Base-by-base conservation (phyloP, 257 asterid genomes). In the Ajuga chamaepitys region DNA sequence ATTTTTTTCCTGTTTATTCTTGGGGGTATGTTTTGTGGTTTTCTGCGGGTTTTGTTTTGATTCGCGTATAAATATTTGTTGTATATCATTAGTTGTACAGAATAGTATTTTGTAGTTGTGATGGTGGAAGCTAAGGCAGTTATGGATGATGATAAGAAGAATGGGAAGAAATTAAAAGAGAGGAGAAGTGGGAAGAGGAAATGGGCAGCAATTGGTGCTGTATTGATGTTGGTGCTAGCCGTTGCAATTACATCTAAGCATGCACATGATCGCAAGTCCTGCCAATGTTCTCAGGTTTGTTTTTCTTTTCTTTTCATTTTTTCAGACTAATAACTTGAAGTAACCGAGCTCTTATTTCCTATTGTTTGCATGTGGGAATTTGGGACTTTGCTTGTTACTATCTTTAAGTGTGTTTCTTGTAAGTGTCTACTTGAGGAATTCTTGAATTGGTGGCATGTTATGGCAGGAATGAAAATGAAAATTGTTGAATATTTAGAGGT, bases 251-350 rank as follows among this genome's bases (percentile, higher is more conserved):
- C 92, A 30, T 76, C 75, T 40, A 77, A 70, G 71, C 73, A 60
- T 48, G 74, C 83, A 9, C 78, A 72, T 7, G 58, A 82, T 75
- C 78, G 63, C 40, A 86, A 83, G 66, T 74, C 85, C 14, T 91
- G 98, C 50, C 86, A 41, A 26, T 91, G 98, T 78, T 69, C 91
- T 52, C 78, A 88, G 98, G 98, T 91, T 62, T 22, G 7, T 0
- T 52, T 48, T 14, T 47, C 34, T 46, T 25, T 45, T 12, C n/a
- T 8, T 21, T 17, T 38, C 38, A 58, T 12, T 30, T 59, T 55
- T 7, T n/a, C n/a, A n/a, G n/a, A n/a, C n/a, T n/a, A n/a, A n/a
- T n/a, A 24, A 1, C 18, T 54, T 22, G 16, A 28, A 48, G 41
- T 47, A 44, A 18, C 53, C 61, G 70, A 58, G 41, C 61, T 37